Base-by-base conservation (phyloP, 495 filamentous ascomycete species). In the Podospora australis region DNA sequence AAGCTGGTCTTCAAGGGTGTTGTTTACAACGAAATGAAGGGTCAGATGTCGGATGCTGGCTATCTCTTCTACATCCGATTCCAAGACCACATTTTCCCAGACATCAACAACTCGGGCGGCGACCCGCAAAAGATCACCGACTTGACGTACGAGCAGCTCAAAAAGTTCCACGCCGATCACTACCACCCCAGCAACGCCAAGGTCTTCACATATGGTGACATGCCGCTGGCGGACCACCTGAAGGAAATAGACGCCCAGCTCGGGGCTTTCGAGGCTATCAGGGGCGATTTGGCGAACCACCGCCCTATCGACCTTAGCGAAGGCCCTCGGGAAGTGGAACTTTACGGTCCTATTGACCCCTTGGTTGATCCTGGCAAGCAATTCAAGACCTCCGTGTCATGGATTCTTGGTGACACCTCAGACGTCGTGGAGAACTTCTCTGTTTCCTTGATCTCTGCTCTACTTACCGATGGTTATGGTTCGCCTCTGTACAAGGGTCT, bases 11-110 rank as follows among this genome's bases (percentile, higher is more conserved):
- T 98, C 74, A 98, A 98, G 64, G 92, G 92, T 19, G 92, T 98
- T 9, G 92, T 98, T 19, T 98, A 98, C 67, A 98, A 98, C 60
- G 92, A 98, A 69, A 98, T 98, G 92, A 98, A 98, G 68, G 92
- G 92, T 0, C 89, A 96, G 61, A 95, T 97, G 80, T 97, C 92
- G 6, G 92, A 97, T 65, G 87, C 92, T 11, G 88, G 88, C 57
- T 97, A 98, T 64, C 75, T 97, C 2, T 98, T 84, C 70, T 96
- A 95, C 56, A 92, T 96, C 50, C 74, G 81, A 44, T 97, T 94
- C 61, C 88, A 92, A 60, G 88, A 98, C 52, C 88, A 91, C 65
- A 88, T 98, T 17, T 89, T 92, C 60, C 92, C 92, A 0, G 79
- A 83, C 11, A 83, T 98, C 54, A 84, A 97, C 67, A 96, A 98